Evolutionary conservation across 1,284 basidiomycete species (phyloP), one percentile per base, ranked within the genome.

Genomic region (Cutaneotrichosporon cavernicola): DNA sequence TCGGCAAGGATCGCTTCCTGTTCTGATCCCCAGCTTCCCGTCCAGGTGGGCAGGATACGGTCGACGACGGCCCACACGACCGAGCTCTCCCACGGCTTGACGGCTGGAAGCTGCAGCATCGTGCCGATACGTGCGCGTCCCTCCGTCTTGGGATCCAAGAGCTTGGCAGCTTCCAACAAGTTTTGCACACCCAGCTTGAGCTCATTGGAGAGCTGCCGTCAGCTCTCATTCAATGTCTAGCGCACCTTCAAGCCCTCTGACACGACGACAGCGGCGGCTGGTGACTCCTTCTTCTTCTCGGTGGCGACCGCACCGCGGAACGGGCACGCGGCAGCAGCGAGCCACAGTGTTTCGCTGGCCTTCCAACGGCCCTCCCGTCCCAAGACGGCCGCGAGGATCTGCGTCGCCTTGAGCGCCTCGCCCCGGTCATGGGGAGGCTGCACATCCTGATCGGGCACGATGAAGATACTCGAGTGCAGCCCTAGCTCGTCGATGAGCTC

Each of bases 121-220:
- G 67, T 65, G 18, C 76, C 76, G 14, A 78, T 73, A 13, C 65
- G 65, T 1, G 75, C 70, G 26, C 76, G 70, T 4, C 83, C 76
- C 4, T 83, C 82, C n/a, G 92, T 80, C 64, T 78, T 75, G 55
- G 85, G 74, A 16, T 82, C 78, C 16, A 90, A 71, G 13, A 86
- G 53, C 1, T 83, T 79, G 0, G 85, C 83, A 0, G 88, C 87
- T 1, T 82, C 73, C 71, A 90, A 91, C 1, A 94, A 82, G 4
- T 85, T 81, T 0, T 89, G 86, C 34, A 93, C 86, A 5, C 89
- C 89, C 70, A 89, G 87, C 69, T 91, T 89, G 65, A 89, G 86
- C 68, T 91, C 90, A 30, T 85, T 85, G 10, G 92, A 92, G 31
- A 93, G 84, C 81, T 83, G 59, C 13, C 8, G 18, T 38, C 31